Base-by-base conservation (phyloP, 495 filamentous ascomycete species). In the Xylaria telfairii region DNA sequence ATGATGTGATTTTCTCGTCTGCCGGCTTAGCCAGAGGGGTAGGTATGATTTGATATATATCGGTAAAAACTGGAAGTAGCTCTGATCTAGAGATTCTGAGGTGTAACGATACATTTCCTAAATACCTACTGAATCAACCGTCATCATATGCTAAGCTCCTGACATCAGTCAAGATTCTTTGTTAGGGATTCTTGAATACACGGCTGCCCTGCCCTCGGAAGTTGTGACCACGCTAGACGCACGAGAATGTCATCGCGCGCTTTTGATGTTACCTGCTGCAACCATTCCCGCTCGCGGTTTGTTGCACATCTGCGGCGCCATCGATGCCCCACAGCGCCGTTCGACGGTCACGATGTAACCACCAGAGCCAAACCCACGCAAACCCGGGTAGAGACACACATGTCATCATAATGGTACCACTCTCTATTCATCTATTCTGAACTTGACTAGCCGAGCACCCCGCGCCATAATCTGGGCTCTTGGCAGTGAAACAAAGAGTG, bases 231-330 rank as follows among this genome's bases (percentile, higher is more conserved):
- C 26, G 28, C 12, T 39, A 7, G 30, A 46, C 28, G 65, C 65
- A 56, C 24, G 42, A 67, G 24, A 47, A 67, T 67, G 65, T 67
- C 65, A 67, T 67, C 13, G 34, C n/a, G 46, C 32, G 64, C 64
- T 53, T 34, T 32, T 32, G 30, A 66, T 54, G 46, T 24, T 34
- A 59, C 53, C 53, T 56, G 12, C 49, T 3, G 9, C 1, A 41
- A 5, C 8, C 39, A 41, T 37, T 37, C 34, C 8, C 42, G 17
- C 17, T 19, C 42, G 49, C 24, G 13, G 28, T 26, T 54, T 37
- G 54, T 13, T 37, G 37, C 54, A 59, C 19, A 59, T 15, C 54
- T 59, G n/a, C 19, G 32, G 37, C 37, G 10, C 59, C 19, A 5
- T 57, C 57, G 26, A n/a, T 3, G n/a, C 19, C 53, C 53, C 24